phyloP scores from a whole-genome alignment of 2,329 filamentous ascomycete species.

The Pyrenophora seminiperda region DNA sequence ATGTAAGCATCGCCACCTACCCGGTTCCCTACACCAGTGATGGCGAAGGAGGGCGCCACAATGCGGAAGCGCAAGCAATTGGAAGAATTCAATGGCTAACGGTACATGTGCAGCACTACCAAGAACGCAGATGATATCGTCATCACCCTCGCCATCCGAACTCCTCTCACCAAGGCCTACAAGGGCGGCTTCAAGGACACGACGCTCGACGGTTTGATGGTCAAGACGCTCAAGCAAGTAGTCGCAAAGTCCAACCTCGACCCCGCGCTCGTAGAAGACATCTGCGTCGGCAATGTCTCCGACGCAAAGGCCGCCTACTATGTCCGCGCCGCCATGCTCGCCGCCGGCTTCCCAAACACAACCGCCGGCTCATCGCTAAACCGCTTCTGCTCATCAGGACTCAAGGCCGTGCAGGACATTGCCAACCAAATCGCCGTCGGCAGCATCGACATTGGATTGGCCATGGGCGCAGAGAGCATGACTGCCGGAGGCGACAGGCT shows the following conservation, averaged over 20 bases:
- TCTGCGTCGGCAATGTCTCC: constrained; percentile 89
- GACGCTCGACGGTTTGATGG: constrained; percentile 81
- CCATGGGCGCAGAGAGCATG: constrained; percentile 90
- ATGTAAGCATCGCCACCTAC: constrained; percentile 66
- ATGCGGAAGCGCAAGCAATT: background rate
- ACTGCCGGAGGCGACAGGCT: constrained; percentile 71
- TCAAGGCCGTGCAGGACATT: constrained; percentile 94
- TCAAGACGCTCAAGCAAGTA: constrained; percentile 74
- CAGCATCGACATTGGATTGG: constrained; percentile 84
- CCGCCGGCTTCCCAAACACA: constrained; percentile 93
- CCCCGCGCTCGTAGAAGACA: constrained; percentile 82
- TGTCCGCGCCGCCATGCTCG: constrained; percentile 82
- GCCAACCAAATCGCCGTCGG: constrained; percentile 82
- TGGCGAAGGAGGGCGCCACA: background rate
- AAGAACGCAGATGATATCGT: constrained; percentile 97
- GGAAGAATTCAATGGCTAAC: constrained; percentile 10
- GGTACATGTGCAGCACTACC: constrained; percentile 65
- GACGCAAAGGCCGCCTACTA: constrained; percentile 90
- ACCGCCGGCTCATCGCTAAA: constrained; percentile 81
- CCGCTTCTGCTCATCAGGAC: constrained; percentile 95
- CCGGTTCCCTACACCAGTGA: too few species aligned
- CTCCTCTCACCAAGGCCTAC: constrained; percentile 82
- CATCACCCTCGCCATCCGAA: constrained; percentile 89
- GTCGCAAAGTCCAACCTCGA: constrained; percentile 74
- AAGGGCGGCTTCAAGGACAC: constrained; percentile 98